Percentiles rank a stretch among this genome's conserved stretches.
Conservation (phyloP, 2,329 filamentous ascomycete species). For the Fusarium falciforme region DNA sequence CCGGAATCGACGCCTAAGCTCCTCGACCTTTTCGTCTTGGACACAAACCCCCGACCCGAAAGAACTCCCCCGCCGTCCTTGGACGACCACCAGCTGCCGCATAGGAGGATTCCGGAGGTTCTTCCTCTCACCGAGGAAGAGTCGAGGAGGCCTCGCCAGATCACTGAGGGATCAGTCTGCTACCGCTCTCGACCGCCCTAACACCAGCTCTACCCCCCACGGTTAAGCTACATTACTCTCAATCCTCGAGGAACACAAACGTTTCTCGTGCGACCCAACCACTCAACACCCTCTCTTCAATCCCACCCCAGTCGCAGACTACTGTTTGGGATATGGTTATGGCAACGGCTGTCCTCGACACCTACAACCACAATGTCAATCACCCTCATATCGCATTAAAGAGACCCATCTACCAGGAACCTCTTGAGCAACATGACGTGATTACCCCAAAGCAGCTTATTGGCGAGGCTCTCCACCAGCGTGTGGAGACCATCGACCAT, state of each 20-base stretch:
- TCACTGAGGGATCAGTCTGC: conserved; percentile 88
- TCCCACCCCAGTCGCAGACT: conserved; percentile 29
- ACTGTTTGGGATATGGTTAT: conserved; percentile 70
- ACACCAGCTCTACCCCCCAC: conserved; percentile 60
- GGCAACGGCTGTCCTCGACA: conserved; percentile 70
- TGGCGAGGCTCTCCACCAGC: conserved; percentile 85
- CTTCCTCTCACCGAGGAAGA: conserved; percentile 99
- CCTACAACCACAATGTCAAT: conserved; percentile 62
- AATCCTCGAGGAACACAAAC: conserved; percentile 1
- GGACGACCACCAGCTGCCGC: conserved; percentile 91
- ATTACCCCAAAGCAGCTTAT: conserved; percentile 81
- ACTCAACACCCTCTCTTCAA: conserved; percentile 24
- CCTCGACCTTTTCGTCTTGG: conserved; percentile 63
- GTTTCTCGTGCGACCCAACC: background rate
- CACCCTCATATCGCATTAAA: conserved; percentile 61
- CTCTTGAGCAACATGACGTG: conserved; percentile 54
- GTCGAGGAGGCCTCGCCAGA: conserved; percentile 98
- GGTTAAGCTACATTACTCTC: conserved; percentile 29
- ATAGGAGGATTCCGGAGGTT: conserved; percentile 98
- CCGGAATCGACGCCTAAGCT: conserved; percentile 60
- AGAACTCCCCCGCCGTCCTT: conserved; percentile 65
- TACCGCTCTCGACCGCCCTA: conserved; percentile 98
- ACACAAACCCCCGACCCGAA: conserved; percentile 58
- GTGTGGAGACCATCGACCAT: conserved; percentile 85
- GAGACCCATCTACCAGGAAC: conserved; percentile 54